Evolutionary conservation across 306 rosid genomes (phyloP), one percentile per base, ranked within the genome.

Genomic region (Vigna angularis): DNA sequence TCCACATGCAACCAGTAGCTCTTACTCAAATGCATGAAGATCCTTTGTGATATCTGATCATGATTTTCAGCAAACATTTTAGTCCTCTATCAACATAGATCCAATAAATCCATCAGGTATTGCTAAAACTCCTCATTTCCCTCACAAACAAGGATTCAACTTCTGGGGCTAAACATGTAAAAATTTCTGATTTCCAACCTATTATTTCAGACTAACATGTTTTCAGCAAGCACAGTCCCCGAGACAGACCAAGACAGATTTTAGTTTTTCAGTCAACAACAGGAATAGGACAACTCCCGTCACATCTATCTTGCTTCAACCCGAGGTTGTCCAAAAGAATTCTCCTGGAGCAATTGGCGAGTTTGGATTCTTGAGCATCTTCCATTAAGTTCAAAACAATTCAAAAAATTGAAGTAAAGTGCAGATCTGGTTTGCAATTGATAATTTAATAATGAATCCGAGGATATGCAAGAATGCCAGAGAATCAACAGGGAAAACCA

Each of bases 331-430:
- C 28, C 28, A 53, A 0, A 53, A 18, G 5, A 53, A n/a, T 17
- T 18, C 28, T 12, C 59, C 24, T 7, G 11, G 4, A 7, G 26
- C 26, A 1, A 52, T 17, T n/a, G 12, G 11, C 7, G 42, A 36
- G 15, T 59, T 76, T 38, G 55, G 52, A 53, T 49, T 76, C 73
- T 65, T 65, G 74, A 53, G 7, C 63, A 12, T 63, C 62, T 75
- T 52, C 9, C 53, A 22, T 57, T 51, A 22, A 73, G 42, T 42
- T 40, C 20, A 70, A 18, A 73, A 44, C 24, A 9, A 57, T 56
- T 42, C 11, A 42, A 42, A 42, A 42, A 42, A 9, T 45, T 16
- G 34, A 69, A 69, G 7, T 69, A 3, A 67, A 67, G 20, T 22
- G 45, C 40, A 47, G 59, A 14, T 11, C 47, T 32, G 32, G 26